Evolutionary conservation across 768 basidiomycete species (phyloP).

Genomic region (Hygrocybe punicea): DNA sequence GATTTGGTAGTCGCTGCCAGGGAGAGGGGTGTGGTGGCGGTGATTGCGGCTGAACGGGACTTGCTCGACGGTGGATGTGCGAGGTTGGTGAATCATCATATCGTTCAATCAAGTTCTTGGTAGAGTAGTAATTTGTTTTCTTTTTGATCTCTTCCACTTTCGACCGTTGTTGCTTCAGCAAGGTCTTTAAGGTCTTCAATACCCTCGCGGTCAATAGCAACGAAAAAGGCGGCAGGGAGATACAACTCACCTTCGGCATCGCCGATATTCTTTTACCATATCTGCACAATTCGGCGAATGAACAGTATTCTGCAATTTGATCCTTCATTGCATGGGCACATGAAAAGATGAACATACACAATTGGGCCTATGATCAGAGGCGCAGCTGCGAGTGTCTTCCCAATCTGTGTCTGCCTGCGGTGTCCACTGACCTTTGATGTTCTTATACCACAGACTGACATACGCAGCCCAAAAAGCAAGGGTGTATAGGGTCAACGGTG

Average conservation of each 20-base stretch:
- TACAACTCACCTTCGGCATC: slow-evolving; percentile 64
- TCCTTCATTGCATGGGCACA: not conserved
- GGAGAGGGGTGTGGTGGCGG: slow-evolving; percentile 35
- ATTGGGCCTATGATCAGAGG: slow-evolving; percentile 75
- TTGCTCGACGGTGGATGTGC: slow-evolving; percentile 39
- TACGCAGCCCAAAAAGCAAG: slow-evolving; percentile 73
- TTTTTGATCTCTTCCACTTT: slow-evolving; percentile 97
- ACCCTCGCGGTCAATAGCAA: not conserved
- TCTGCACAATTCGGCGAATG: too few species aligned
- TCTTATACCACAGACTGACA: too few species aligned
- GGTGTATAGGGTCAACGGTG: slow-evolving; percentile 71
- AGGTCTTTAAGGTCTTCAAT: slow-evolving; percentile 76
- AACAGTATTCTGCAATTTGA: slow-evolving; percentile 43
- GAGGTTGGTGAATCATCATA: slow-evolving; percentile 66
- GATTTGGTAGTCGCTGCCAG: not conserved
- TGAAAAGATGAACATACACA: slow-evolving; percentile 51
- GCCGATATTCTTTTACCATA: too few species aligned
- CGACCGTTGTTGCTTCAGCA: slow-evolving; percentile 74
- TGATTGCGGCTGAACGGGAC: slow-evolving; percentile 21
- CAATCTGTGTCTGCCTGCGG: slow-evolving; percentile 28
- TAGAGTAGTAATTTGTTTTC: slow-evolving; percentile 93
- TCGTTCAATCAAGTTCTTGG: slow-evolving; percentile 84
- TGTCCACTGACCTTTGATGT: slow-evolving; percentile 32
- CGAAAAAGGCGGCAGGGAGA: not conserved
- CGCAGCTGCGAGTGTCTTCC: slow-evolving; percentile 45